Percentiles rank a stretch among this genome's conserved stretches.
Evolutionary conservation across 805 yeast genomes (phyloP).

Genomic region (Hanseniaspora pseudoguilliermondii): DNA sequence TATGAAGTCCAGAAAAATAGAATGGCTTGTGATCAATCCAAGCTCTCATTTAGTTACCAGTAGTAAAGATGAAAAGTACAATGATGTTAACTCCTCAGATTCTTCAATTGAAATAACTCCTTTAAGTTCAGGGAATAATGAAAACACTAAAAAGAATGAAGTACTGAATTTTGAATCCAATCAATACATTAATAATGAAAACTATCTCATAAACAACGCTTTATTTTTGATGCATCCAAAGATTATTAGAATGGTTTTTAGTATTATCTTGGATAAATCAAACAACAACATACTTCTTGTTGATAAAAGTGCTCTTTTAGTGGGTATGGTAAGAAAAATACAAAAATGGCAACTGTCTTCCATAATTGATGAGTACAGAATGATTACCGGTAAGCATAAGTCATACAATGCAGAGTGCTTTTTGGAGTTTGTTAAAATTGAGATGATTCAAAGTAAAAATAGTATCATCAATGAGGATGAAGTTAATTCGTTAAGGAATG

Average conservation of each 20-base stretch:
- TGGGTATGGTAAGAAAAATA: conserved; percentile 68
- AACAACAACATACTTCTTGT: conserved; percentile 61
- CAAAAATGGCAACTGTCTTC: conserved; percentile 85
- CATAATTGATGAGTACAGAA: conserved; percentile 70
- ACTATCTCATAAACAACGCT: conserved; percentile 35
- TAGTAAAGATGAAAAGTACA: conserved; percentile 8
- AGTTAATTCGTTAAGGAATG: conserved; percentile 2
- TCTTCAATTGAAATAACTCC: background rate
- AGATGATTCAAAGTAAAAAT: conserved; percentile 22
- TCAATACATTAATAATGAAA: conserved; percentile 14
- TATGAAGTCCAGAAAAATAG: conserved; percentile 44
- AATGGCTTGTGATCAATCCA: conserved; percentile 31
- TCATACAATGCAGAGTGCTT: conserved; percentile 74
- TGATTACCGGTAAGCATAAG: conserved; percentile 57
- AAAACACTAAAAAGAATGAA: conserved; percentile 6
- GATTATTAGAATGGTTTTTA: conserved; percentile 53
- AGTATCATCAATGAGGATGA: background rate
- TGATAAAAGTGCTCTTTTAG: conserved; percentile 66
- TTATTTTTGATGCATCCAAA: conserved; percentile 68
- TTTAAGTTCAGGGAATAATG: background rate
- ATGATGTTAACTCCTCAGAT: conserved; percentile 13
- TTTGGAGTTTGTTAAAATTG: conserved; percentile 52
- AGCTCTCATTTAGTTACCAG: conserved; percentile 13
- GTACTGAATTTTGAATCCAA: conserved; percentile 3
- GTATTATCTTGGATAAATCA: conserved; percentile 45